phyloP scores from a whole-genome alignment of 805 yeast genomes.

The Kurtzmaniella fragi region DNA sequence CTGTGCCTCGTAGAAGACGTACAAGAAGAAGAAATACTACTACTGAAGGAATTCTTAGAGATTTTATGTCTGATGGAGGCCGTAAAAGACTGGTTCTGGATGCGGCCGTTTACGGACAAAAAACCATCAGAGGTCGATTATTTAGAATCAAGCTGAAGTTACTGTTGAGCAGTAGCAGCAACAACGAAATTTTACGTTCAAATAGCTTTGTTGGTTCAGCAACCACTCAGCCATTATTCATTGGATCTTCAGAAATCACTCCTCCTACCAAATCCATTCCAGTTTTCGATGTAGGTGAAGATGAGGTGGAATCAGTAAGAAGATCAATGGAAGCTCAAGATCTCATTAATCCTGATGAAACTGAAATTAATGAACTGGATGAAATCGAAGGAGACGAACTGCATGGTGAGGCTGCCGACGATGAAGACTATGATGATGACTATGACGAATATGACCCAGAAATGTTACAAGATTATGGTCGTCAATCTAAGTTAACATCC shows the following conservation, averaged over 20 bases:
- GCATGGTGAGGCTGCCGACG: conserved; percentile 7
- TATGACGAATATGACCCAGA: conserved; percentile 3
- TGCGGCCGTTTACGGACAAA: not conserved
- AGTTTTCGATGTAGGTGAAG: not conserved
- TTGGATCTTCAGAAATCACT: not conserved
- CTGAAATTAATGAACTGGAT: conserved; percentile 8
- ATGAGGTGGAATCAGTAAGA: not conserved
- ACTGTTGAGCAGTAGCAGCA: conserved; percentile 4
- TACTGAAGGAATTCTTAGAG: not conserved
- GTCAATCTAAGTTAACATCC: conserved; percentile 12
- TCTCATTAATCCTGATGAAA: conserved; percentile 13
- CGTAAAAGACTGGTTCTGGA: conserved; percentile 1
- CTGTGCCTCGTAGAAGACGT: conserved; percentile 75
- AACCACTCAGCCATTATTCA: not conserved
- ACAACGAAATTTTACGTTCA: not conserved
- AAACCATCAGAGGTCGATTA: not conserved
- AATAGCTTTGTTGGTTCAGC: conserved; percentile 8
- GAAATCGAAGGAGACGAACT: conserved; percentile 4
- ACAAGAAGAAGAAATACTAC: conserved; percentile 17
- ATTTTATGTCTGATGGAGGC: not conserved
- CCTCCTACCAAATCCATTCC: not conserved
- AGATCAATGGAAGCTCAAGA: not conserved
- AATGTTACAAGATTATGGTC: conserved; percentile 5
- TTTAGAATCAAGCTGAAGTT: conserved; percentile 3
- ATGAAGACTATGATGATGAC: conserved; percentile 3